Conservation (phyloP, 805 yeast genomes). For the Diddensiella transvaalensis region DNA sequence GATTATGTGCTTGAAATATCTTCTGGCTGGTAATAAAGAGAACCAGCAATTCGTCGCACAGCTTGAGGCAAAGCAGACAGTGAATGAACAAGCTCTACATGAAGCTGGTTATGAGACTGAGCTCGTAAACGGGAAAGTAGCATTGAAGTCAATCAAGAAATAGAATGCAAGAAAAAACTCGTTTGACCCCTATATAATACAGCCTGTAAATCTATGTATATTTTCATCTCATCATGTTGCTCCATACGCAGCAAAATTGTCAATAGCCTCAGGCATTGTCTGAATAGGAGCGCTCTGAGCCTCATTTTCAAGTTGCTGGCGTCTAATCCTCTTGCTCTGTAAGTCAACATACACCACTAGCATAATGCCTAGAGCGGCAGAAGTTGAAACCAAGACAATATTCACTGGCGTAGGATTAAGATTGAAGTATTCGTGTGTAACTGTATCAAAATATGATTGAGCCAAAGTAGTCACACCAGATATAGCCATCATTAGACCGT, state of each 20-base stretch:
- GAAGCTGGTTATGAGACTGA: conserved; percentile 78
- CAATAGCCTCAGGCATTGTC: conserved; percentile 29
- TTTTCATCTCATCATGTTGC: too few relatives aligned
- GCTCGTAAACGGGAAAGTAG: conserved; percentile 66
- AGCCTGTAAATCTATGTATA: too few relatives aligned
- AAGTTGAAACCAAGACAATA: conserved; percentile 47
- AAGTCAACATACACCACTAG: conserved; percentile 29
- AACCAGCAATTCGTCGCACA: conserved; percentile 76
- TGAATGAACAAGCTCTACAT: conserved; percentile 54
- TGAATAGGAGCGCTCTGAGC: conserved; percentile 55
- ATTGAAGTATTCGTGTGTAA: conserved; percentile 63
- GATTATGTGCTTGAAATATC: conserved; percentile 69
- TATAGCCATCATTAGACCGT: conserved; percentile 78
- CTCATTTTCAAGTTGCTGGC: conserved; percentile 55
- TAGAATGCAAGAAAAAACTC: background rate
- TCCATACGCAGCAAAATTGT: conserved; percentile 21
- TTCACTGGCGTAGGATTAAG: conserved; percentile 84
- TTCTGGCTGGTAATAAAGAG: conserved; percentile 56
- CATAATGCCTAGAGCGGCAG: conserved; percentile 27
- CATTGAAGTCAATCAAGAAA: conserved; percentile 38
- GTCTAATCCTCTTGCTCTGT: conserved; percentile 43
- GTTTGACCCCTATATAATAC: too few relatives aligned
- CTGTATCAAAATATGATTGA: conserved; percentile 64
- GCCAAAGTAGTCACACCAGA: conserved; percentile 77
- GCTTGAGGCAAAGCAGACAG: conserved; percentile 70